phyloP scores from a whole-genome alignment of 345 rosid genomes.

The Corchorus capsularis region DNA sequence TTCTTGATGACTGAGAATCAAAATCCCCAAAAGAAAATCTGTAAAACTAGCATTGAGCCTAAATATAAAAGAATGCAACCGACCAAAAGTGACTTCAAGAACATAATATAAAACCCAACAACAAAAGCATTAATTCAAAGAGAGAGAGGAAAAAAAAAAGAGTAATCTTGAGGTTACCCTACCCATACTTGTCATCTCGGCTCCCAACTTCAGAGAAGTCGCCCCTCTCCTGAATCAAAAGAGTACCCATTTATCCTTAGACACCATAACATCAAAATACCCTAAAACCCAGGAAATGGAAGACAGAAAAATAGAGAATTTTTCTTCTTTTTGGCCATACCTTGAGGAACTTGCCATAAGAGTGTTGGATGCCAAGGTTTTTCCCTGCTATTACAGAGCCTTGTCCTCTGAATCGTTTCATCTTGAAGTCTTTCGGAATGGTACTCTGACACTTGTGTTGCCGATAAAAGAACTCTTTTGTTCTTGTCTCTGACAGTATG shows the following conservation, averaged over 20 bases:
- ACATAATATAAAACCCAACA: too few species aligned
- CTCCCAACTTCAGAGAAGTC: constrained; percentile 87
- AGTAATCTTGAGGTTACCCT: constrained; percentile 42
- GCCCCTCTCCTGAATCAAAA: constrained; percentile 63
- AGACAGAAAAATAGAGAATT: not conserved
- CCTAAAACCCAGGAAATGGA: not conserved
- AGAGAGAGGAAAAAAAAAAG: too few species aligned
- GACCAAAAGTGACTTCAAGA: too few species aligned
- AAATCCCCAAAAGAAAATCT: too few species aligned
- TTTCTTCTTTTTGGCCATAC: constrained; percentile 22
- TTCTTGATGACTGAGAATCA: too few species aligned
- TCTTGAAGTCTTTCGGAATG: not conserved
- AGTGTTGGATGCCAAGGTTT: constrained; percentile 66
- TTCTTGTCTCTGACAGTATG: too few species aligned
- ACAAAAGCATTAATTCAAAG: too few species aligned
- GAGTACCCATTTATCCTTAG: not conserved
- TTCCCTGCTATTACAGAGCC: constrained; percentile 44
- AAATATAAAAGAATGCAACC: too few species aligned
- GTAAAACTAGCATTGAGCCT: too few species aligned
- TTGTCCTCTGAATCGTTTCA: not conserved
- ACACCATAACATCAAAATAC: not conserved
- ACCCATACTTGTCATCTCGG: constrained; percentile 62
- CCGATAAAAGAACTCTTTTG: too few species aligned
- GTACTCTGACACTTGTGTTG: too few species aligned
- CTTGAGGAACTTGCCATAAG: constrained; percentile 91